phyloP scores from a whole-genome alignment of 2,329 filamentous ascomycete species.

The Diaporthe capsici region DNA sequence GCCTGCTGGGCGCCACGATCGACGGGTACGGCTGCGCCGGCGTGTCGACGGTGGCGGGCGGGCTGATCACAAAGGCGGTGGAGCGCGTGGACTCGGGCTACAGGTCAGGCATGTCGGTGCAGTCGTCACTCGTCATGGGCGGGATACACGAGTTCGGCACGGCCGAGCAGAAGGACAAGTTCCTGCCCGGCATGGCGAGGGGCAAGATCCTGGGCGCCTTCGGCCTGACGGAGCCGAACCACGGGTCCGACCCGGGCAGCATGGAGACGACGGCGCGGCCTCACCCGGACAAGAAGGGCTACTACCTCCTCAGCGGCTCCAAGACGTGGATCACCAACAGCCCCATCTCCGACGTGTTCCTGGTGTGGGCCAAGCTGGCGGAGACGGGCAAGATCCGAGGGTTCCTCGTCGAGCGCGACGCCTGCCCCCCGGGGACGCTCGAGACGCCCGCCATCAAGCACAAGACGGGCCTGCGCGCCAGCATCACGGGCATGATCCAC shows the following conservation, averaged over 20 bases:
- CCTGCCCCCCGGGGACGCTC: conserved; percentile 88
- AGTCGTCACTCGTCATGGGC: conserved; percentile 88
- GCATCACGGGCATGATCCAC: conserved; percentile 98
- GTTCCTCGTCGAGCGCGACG: conserved; percentile 87
- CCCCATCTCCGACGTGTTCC: conserved; percentile 83
- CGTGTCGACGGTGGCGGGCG: conserved; percentile 84
- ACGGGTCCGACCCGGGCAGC: conserved; percentile 87
- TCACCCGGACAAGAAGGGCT: conserved; percentile 83
- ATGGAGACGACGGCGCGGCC: conserved; percentile 86
- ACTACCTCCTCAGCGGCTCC: conserved; percentile 79
- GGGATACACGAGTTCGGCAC: conserved; percentile 88
- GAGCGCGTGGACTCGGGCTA: conserved; percentile 91
- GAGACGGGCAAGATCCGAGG: conserved; percentile 94
- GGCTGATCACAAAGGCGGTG: conserved; percentile 87
- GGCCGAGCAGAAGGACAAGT: conserved; percentile 84
- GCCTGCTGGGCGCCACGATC: conserved; percentile 85
- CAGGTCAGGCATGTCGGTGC: conserved; percentile 88
- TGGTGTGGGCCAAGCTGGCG: conserved; percentile 94
- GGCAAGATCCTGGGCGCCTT: conserved; percentile 85
- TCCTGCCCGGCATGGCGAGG: conserved; percentile 81
- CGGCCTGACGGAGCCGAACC: conserved; percentile 89
- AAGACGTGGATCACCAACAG: conserved; percentile 97
- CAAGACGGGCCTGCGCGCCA: conserved; percentile 94
- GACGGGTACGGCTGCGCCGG: conserved; percentile 88
- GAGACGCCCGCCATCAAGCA: conserved; percentile 94